phyloP scores from a whole-genome alignment of 805 yeast genomes.

The Millerozyma acaciae region DNA sequence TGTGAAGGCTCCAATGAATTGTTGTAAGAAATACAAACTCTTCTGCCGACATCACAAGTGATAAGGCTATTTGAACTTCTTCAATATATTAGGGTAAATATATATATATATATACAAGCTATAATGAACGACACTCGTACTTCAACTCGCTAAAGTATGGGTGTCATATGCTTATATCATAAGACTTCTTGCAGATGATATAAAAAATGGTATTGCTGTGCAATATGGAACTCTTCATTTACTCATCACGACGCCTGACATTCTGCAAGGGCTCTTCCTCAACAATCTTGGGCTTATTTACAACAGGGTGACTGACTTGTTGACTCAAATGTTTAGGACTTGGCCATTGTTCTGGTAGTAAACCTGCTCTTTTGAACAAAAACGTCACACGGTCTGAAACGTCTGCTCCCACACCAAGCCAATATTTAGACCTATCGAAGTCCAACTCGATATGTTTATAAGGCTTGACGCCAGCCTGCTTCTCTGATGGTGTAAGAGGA shows the following conservation, averaged over 20 bases:
- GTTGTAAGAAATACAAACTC: no score
- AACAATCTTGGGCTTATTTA: constrained; percentile 21
- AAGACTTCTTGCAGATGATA: no score
- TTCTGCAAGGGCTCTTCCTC: constrained; percentile 31
- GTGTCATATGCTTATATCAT: no score
- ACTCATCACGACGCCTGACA: constrained; percentile 28
- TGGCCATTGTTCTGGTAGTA: constrained; percentile 58
- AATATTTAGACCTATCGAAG: constrained; percentile 85
- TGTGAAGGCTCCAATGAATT: no score
- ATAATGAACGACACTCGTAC: no score
- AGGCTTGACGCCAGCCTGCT: constrained; percentile 53
- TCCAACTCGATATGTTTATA: constrained; percentile 80
- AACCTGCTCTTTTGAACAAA: constrained; percentile 75
- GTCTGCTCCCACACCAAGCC: constrained; percentile 97
- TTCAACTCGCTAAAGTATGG: no score
- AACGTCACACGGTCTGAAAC: constrained; percentile 79
- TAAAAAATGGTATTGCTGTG: neutral
- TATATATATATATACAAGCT: no score
- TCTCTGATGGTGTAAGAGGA: constrained; percentile 61
- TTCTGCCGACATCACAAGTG: no score
- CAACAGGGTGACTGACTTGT: constrained; percentile 26
- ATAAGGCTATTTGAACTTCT: no score
- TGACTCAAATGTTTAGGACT: constrained; percentile 40
- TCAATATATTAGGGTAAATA: no score
- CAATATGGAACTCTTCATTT: neutral